Base-by-base conservation (phyloP, 345 rosid species). In the Abelmoschus esculentus region DNA sequence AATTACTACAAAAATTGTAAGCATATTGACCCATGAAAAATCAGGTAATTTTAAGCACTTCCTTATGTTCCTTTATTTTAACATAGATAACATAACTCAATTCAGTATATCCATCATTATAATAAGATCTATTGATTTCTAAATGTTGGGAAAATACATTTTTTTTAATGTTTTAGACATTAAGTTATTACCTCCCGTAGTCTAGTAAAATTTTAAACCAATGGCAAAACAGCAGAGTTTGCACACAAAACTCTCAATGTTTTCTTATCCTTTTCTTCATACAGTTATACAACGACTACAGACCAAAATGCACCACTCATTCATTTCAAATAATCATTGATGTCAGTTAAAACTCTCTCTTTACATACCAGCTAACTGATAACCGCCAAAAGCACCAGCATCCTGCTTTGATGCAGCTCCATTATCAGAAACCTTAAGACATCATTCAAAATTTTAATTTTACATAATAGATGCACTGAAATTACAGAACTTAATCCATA, bases 401-500 rank as follows among this genome's bases (percentile, higher is more conserved):
- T 73, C 82, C 50, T 79, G 75, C 76, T 73, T 85, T 46, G 83
- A 80, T 70, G 89, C 85, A 71, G 87, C 82, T 76, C 97, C 97
- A 77, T 88, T 91, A 81, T 88, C 86, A 79, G 79, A 77, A 81
- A 79, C 88, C 96, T 87, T 69, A 77, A 81, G 18, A 67, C 57
- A 72, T 65, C 46, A 58, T 72, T 66, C 40, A 29, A 57, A 66
- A 66, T 7, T 8, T 66, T 66, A 66, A 49, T 7, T 66, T 50
- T 40, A 11, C 70, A 47, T n/a, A 8, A 49, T 28, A 49, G 15
- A 66, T 29, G 18, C 26, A 46, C 0, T 28, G 15, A 29, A 47
- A 12, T 47, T n/a, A 66, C 60, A 31, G 34, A 31, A 65, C 53
- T 22, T 1, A 74, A 59, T 13, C 11, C 44, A 71, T 11, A 18